phyloP scores from a whole-genome alignment of 2,329 filamentous ascomycete species.

The Apiospora pterosperma region DNA sequence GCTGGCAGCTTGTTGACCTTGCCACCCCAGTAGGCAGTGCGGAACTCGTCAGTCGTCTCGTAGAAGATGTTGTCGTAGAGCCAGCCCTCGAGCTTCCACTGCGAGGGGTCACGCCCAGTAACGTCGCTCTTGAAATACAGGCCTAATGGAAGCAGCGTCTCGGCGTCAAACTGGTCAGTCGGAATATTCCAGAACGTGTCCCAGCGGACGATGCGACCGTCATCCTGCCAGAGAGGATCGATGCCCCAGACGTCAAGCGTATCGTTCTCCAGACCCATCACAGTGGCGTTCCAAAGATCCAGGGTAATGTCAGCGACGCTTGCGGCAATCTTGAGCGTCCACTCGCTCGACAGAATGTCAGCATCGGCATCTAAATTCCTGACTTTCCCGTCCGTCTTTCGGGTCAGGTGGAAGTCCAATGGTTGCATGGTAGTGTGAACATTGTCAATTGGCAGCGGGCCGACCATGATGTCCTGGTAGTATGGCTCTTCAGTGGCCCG shows the following conservation, averaged over 20 bases:
- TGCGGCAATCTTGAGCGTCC: constrained; percentile 30
- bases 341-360: constrained; percentile 25
- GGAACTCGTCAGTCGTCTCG: constrained; percentile 44
- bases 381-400: constrained; percentile 32
- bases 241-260: constrained; percentile 33
- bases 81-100: constrained; percentile 51
- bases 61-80: constrained; percentile 55
- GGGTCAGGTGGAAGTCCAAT: constrained; percentile 40
- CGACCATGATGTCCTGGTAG: constrained; percentile 44
- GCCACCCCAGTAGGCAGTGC: constrained; percentile 36
- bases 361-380: constrained; percentile 35
- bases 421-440: constrained; percentile 33
- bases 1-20: constrained; percentile 43
- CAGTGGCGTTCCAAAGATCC: constrained; percentile 40
- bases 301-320: constrained; percentile 36
- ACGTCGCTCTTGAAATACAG: constrained; percentile 43
- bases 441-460: constrained; percentile 43
- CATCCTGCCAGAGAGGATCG: constrained; percentile 38
- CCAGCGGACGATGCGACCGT: constrained; percentile 41
- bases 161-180: constrained; percentile 35
- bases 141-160: constrained; percentile 43
- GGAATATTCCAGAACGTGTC: constrained; percentile 40
- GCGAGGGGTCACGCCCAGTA: constrained; percentile 44
- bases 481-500: constrained; percentile 33
- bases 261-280: constrained; percentile 35